Base-by-base conservation (phyloP, 1,284 basidiomycete genomes). In the Spongispora temasekensis region DNA sequence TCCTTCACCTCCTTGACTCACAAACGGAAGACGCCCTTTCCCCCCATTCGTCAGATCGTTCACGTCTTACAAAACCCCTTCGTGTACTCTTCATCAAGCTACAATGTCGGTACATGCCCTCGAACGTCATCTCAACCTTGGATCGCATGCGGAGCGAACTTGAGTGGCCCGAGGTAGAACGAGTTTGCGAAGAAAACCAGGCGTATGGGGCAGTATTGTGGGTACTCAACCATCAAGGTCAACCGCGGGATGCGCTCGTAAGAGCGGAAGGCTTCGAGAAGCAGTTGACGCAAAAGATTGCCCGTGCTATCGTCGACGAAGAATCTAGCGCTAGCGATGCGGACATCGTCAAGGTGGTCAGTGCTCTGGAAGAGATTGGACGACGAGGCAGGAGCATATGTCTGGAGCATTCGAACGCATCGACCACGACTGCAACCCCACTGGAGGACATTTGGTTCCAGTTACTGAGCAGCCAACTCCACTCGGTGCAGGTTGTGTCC, bases 381-480 rank as follows among this genome's bases (percentile, higher is more conserved):
- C 76, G 77, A 32, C 83, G 84, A 59, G 88, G 87, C 19, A 82
- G 89, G 5, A 72, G 81, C 1, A 81, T 94, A 37, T 95, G 93
- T 69, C 72, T 88, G 37, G 83, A 87, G 62, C 86, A 84, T 61
- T 91, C 91, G 4, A 76, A 78, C 60, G 71, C 66, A 44, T 70
- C 75, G 4, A 75, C 74, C 21, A 70, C 75, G 19, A 72, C 70
- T 2, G 78, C 83, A 10, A 75, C 86, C 13, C 82, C 88, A 2
- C 78, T 90, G 17, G 94, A 96, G 70, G 93, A 97, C 66, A 85
- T 95, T 66, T 98, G 96, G 96, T 95, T 94, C 73, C 85, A 87
- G 62, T 79, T 97, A 0, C 81, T 98, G 32, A 87, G 87, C 65
- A 88, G 89, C 62, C 88, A 96, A 68, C 90, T 97, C 57, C 84